phyloP scores from a whole-genome alignment of 495 filamentous ascomycete genomes.

The Lasiosphaeria ovina region DNA sequence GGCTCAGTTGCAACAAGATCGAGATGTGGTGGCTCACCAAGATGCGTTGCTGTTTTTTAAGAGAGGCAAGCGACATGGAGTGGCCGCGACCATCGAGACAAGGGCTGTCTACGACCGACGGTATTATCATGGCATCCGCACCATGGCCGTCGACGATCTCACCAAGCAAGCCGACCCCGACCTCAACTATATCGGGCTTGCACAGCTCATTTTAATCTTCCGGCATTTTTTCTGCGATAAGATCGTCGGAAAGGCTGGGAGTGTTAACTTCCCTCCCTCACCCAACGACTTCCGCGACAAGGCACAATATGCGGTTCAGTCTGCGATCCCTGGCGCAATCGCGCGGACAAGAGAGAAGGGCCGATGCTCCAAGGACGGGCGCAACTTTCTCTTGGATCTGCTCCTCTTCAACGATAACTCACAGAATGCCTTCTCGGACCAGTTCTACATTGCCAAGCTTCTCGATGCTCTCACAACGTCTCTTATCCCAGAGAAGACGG shows the following conservation, averaged over 20 bases:
- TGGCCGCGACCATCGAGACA: constrained; percentile 81
- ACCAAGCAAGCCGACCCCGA: constrained; percentile 62
- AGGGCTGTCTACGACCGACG: constrained; percentile 86
- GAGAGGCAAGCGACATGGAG: constrained; percentile 53
- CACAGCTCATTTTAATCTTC: constrained; percentile 80
- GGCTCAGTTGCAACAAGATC: constrained; percentile 94
- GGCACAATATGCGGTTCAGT: constrained; percentile 75
- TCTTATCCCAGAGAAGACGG: constrained; percentile 56
- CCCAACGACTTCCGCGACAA: constrained; percentile 90
- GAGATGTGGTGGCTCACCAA: constrained; percentile 92
- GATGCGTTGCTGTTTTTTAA: constrained; percentile 59
- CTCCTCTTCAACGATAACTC: constrained; percentile 91
- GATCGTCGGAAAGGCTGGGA: constrained; percentile 28
- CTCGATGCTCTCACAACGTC: constrained; percentile 77
- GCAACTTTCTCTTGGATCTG: constrained; percentile 80
- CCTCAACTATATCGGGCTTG: constrained; percentile 73
- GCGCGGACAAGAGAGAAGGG: constrained; percentile 75
- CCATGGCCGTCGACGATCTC: constrained; percentile 72
- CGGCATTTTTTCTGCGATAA: constrained; percentile 84
- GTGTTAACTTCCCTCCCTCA: constrained; percentile 65
- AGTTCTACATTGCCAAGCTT: constrained; percentile 78
- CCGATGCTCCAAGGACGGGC: constrained; percentile 70
- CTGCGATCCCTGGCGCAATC: constrained; percentile 74
- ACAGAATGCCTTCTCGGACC: constrained; percentile 81
- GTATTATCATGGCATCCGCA: constrained; percentile 91